These are phyloP conservation scores for Raffaelea albimanens DNA, from an alignment of 2,329 filamentous ascomycete species.

Conservation along the genomic window DNA sequence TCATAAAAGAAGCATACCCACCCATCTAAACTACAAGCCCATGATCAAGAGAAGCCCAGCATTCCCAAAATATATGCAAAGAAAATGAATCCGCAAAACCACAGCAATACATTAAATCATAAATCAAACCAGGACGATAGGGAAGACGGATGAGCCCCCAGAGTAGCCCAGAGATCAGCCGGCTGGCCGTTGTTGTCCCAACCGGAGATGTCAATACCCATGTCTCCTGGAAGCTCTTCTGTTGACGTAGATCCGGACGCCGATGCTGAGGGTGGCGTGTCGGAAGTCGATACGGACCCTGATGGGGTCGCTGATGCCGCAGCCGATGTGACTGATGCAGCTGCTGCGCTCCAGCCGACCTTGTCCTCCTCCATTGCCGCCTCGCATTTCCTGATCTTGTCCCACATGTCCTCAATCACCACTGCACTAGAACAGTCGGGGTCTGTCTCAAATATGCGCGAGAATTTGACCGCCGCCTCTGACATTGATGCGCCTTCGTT, in stretches of 20 bases:
- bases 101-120: background rate
- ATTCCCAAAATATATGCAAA: background rate
- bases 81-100: background rate
- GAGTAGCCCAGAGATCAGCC: conserved; percentile 6
- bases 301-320: background rate
- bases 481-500: conserved; percentile 1
- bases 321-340: background rate
- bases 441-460: background rate
- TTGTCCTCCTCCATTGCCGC: too few relatives aligned
- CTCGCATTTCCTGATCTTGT: too few relatives aligned
- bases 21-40: too few relatives aligned
- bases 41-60: too few relatives aligned
- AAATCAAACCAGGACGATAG: conserved; percentile 8
- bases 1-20: too few relatives aligned
- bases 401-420: background rate
- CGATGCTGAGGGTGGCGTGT: background rate
- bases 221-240: background rate
- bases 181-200: background rate
- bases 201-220: too few relatives aligned
- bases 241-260: background rate
- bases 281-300: background rate
- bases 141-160: conserved; percentile 1
- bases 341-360: too few relatives aligned
- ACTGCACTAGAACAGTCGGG: background rate
- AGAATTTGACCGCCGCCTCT: background rate